These are phyloP conservation scores for Phytophthora podocarpi DNA, from an alignment of 352 stramenopile genomes.

Conservation along the genomic window DNA sequence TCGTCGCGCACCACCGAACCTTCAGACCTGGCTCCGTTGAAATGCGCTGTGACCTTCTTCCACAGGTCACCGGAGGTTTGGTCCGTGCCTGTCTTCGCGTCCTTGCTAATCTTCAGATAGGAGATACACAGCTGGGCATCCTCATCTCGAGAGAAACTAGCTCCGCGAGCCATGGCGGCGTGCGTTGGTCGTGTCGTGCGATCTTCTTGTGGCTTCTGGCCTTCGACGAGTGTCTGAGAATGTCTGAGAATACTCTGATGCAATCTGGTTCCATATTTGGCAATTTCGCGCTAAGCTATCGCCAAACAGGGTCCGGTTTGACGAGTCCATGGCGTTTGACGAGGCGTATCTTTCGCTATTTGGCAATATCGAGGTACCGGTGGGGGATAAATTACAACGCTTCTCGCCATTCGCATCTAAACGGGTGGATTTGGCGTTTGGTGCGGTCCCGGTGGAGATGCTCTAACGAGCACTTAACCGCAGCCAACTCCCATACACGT, in stretches of 20 bases:
- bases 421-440: neutral
- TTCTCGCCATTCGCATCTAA: neutral
- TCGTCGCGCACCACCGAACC: neutral
- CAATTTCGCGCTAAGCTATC: neutral
- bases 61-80: neutral
- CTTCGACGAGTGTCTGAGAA: neutral
- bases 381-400: neutral
- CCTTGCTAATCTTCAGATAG: conserved; percentile 8
- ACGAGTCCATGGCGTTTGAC: neutral
- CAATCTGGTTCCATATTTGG: too few relatives aligned
- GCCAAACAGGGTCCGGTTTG: neutral
- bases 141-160: neutral
- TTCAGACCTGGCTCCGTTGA: neutral
- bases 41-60: neutral
- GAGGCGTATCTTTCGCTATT: neutral
- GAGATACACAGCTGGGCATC: neutral
- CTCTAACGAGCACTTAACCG: too few relatives aligned
- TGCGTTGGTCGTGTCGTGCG: neutral
- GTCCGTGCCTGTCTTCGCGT: neutral
- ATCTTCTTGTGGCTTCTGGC: neutral
- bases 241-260: too few relatives aligned
- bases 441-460: neutral
- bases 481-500: too few relatives aligned
- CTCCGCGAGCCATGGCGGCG: neutral
- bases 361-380: neutral